Evolutionary conservation across 1,139 yeast genomes (phyloP).

Genomic region (Nakaseomyces kungkrabaensis): DNA sequence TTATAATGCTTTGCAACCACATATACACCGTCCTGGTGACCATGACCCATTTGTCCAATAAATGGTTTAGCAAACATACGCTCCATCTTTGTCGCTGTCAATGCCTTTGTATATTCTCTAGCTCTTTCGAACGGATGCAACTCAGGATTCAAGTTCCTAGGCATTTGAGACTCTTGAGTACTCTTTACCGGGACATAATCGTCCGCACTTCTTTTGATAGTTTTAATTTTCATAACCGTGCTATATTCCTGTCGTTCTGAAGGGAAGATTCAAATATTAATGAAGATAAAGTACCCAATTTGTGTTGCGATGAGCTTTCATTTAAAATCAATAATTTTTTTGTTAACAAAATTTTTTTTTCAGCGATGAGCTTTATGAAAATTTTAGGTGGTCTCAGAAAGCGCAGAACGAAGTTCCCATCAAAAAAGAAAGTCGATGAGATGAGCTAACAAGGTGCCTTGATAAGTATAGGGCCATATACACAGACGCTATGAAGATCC

Average conservation of each 20-base stretch:
- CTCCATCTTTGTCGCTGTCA: constrained; percentile 90
- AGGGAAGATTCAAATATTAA: not conserved
- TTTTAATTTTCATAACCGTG: constrained; percentile 59
- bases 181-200: constrained; percentile 85
- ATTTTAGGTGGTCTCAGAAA: not conserved
- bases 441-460: too few relatives aligned
- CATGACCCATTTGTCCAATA: constrained; percentile 87
- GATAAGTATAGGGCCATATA: too few relatives aligned
- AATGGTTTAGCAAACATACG: constrained; percentile 98
- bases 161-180: constrained; percentile 77
- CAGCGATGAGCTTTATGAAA: constrained; percentile 1
- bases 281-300: not conserved
- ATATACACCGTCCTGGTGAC: constrained; percentile 95
- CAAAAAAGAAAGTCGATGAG: not conserved
- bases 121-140: constrained; percentile 96
- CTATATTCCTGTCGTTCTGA: not conserved
- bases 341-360: not conserved
- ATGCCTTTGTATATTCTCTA: constrained; percentile 87
- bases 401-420: not conserved
- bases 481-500: too few relatives aligned
- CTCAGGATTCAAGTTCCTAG: constrained; percentile 88
- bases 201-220: constrained; percentile 84
- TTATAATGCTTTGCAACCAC: constrained; percentile 70
- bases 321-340: not conserved
- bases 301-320: constrained; percentile 1